Evolutionary conservation across 495 filamentous ascomycete genomes (phyloP), one percentile per base, ranked within the genome.

Genomic region (Chlorociboria aeruginascens): DNA sequence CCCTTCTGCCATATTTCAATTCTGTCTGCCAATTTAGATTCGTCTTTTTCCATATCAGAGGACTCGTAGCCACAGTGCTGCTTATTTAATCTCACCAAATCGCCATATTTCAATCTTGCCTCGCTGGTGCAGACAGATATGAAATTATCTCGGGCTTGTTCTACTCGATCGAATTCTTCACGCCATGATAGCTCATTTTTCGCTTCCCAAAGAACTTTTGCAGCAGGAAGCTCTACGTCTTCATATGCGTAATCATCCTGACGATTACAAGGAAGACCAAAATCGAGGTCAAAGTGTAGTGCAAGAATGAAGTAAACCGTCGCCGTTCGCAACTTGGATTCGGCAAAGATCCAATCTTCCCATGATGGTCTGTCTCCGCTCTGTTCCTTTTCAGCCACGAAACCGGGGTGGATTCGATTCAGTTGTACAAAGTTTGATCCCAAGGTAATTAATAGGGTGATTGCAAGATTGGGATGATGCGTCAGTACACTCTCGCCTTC

Each of bases 321-420:
- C 29, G 43, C 43, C 6, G 31, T 46, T 6, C 43, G 43, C 20
- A 46, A 35, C 17, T 46, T 46, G 8, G 43, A 46, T 36, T 46
- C 43, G 9, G 32, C 43, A 36, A 46, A 46, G 11, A 46, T 46
- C 43, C 43, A 46, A 36, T 46, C 43, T 14, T 33, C 29, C 43
- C 43, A 46, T 20, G 32, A 9, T 20, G 7, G 43, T 20, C n/a
- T 46, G 31, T 14, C 9, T 34, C 29, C 14, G 25, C 11, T 35
- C n/a, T 33, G 29, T 35, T 46, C n/a, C 8, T 30, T 31, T 13
- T 28, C 8, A 7, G 12, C 13, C 10, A 10, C 12, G 16, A 14
- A 46, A 36, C 12, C 43, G 8, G 12, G 43, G n/a, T 35, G n/a
- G 16, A 36, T 36, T 35, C 35, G 28, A 36, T 46, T 12, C n/a